A percentile compares a stretch with the other conserved stretches of the same genome.
Evolutionary conservation across 257 asterid genomes (phyloP).

Genomic region (Avicennia marina): DNA sequence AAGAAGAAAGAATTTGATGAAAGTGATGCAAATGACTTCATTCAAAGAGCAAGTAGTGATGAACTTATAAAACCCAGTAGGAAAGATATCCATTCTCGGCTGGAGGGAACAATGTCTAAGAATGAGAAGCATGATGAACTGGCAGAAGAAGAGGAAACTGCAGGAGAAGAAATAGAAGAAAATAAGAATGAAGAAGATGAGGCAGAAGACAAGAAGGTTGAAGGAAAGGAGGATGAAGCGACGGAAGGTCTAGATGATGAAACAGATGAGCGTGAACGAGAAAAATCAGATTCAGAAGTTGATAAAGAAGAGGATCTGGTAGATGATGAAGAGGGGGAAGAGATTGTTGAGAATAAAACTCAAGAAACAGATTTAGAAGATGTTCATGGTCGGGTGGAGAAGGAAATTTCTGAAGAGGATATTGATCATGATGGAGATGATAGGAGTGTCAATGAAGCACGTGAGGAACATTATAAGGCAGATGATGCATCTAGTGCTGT

Average conservation of each 20-base stretch:
- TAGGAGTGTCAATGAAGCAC: conserved; percentile 51
- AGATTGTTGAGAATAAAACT: conserved; percentile 38
- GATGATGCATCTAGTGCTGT: conserved; percentile 99
- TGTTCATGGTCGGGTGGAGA: conserved; percentile 33
- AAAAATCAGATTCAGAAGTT: conserved; percentile 49
- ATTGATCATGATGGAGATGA: conserved; percentile 43
- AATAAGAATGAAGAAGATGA: conserved; percentile 43
- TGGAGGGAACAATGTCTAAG: conserved; percentile 28
- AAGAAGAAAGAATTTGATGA: conserved; percentile 72
- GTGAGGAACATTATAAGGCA: conserved; percentile 86
- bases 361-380: conserved; percentile 49
- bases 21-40: conserved; percentile 35
- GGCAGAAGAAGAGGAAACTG: conserved; percentile 46
- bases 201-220: conserved; percentile 44
- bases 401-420: conserved; percentile 35
- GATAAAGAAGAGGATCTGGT: conserved; percentile 43
- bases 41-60: conserved; percentile 15
- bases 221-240: conserved; percentile 46
- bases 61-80: conserved; percentile 59
- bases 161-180: conserved; percentile 44
- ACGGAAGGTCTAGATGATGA: conserved; percentile 41
- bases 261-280: conserved; percentile 52
- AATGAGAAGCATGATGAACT: conserved; percentile 31
- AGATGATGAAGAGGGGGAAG: conserved; percentile 50
- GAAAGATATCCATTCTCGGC: conserved; percentile 45